These are phyloP conservation scores for Sugiyamaella sp. DNA, from an alignment of 1,139 yeast species.

Conservation along the genomic window DNA sequence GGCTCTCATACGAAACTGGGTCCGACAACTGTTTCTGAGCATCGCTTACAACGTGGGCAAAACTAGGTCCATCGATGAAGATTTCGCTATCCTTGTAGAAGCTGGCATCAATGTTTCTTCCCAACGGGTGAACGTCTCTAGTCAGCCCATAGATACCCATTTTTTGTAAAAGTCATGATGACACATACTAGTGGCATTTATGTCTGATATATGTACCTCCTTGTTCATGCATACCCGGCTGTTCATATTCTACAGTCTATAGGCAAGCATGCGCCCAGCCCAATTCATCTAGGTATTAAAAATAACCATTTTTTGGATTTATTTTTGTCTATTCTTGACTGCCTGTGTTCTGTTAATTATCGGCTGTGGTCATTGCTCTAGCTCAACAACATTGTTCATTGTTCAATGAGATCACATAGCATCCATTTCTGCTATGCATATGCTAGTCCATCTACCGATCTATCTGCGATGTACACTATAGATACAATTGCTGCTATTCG, in stretches of 20 bases:
- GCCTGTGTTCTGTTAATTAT: too few species aligned
- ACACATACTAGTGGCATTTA: not conserved
- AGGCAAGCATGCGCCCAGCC: too few species aligned
- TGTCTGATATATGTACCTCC: too few species aligned
- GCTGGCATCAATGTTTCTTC: not conserved
- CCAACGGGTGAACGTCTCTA: not conserved
- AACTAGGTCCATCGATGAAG: slow-evolving; percentile 26
- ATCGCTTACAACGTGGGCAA: slow-evolving; percentile 23
- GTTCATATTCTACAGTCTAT: too few species aligned
- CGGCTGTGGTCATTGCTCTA: too few species aligned
- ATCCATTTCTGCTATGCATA: too few species aligned
- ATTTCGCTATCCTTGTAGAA: slow-evolving; percentile 15
- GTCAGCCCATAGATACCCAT: slow-evolving; percentile 18
- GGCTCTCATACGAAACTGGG: not conserved
- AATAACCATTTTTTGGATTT: too few species aligned
- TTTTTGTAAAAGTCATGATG: not conserved
- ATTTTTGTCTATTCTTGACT: too few species aligned
- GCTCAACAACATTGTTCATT: too few species aligned
- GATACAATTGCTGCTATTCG: not conserved
- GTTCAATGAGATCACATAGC: too few species aligned
- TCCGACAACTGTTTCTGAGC: slow-evolving; percentile 1
- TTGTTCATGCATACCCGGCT: too few species aligned
- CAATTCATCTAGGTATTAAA: too few species aligned
- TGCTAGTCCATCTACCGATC: slow-evolving; percentile 1
- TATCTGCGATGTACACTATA: not conserved